Evolutionary conservation across 495 filamentous ascomycete genomes (phyloP), one percentile per base, ranked within the genome.

Genomic region (Poronia punctata): DNA sequence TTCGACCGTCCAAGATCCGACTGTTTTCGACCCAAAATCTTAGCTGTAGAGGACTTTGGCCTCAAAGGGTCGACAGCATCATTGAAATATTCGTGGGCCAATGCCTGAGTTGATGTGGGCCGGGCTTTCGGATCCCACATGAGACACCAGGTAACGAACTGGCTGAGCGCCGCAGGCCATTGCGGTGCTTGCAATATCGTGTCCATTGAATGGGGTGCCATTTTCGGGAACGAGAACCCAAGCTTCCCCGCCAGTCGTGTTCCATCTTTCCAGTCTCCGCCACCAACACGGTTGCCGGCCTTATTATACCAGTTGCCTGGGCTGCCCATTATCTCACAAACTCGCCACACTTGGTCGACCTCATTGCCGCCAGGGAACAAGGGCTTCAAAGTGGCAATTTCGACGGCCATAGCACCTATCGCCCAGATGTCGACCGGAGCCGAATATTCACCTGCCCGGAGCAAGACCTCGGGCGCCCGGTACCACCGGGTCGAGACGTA

Each of bases 401-500:
- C 93, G 2, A 99, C 93, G 5, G 93, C 92, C 93, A 99, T 99
- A n/a, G 93, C 93, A 57, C 93, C 93, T 29, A 99, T 74, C 8
- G 83, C 93, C 93, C 93, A 99, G 56, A 99, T 97, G 59, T 99
- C 93, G 4, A 99, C 93, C 0, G 93, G 93, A 0, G 93, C 86
- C 0, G 90, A 97, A 65, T 99, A 99, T 61, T 96, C 87, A 32
- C 93, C 93, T 7, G 93, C 93, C 48, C 93, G 79, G 21, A 99
- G 68, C 22, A 99, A 72, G 1, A 99, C 93, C 53, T 99, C 93
- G 0, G 93, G 93, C 4, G 93, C 93, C 32, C 93, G 86, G 54
- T 99, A 99, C 93, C 93, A 99, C 48, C 93, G 68, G 4, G 93
- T 99, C 0, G 93, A 99, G 23, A 99, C 93, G 52, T 99, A 99